Conservation (phyloP, 371 early-diverging fungal species). For the Mucor lusitanicus region DNA sequence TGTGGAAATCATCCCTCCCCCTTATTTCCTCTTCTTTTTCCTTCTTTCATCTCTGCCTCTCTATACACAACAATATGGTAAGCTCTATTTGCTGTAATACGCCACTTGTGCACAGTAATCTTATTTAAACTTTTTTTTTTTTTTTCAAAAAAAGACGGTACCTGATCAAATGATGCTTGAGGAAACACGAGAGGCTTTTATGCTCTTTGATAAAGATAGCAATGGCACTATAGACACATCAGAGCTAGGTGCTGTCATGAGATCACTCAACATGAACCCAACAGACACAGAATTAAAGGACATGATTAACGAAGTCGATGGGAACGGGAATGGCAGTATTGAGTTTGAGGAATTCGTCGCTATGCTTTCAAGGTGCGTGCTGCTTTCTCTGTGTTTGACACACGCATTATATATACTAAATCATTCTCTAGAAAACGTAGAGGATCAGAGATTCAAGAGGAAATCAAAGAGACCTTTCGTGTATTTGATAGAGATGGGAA, state of each 20-base stretch:
- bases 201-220: conserved; percentile 49
- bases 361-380: conserved; percentile 81
- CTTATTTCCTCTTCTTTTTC: not conserved
- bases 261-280: conserved; percentile 60
- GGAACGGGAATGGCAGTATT: conserved; percentile 88
- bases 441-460: conserved; percentile 12
- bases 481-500: conserved; percentile 38
- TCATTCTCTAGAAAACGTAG: conserved; percentile 16
- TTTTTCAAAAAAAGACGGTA: not conserved
- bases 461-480: conserved; percentile 28
- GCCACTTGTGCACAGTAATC: not conserved
- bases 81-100: not conserved
- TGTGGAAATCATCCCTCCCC: not conserved
- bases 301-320: conserved; percentile 89
- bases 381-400: no score
- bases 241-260: conserved; percentile 39
- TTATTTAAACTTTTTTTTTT: not conserved
- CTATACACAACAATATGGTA: not conserved
- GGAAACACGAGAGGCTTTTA: conserved; percentile 11
- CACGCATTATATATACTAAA: no score
- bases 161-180: conserved; percentile 11
- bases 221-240: conserved; percentile 37
- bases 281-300: conserved; percentile 75
- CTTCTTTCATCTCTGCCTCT: not conserved
- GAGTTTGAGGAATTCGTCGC: conserved; percentile 91